These are phyloP conservation scores for Plasmodium ovale DNA, from an alignment of 169 alveolate genomes.

Conservation along the genomic window DNA sequence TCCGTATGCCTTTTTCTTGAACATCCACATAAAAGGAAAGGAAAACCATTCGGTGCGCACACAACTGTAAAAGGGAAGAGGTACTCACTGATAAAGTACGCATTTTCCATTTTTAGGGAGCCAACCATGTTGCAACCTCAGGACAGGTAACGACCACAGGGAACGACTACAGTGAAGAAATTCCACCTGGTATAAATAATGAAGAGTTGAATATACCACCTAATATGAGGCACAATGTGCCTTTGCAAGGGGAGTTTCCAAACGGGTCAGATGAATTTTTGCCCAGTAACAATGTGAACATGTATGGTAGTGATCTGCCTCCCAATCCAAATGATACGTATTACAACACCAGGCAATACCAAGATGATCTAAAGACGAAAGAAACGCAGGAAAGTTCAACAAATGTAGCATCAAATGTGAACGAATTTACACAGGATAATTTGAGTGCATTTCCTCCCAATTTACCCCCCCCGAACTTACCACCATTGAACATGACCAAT, in stretches of 20 bases:
- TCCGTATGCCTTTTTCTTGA: no score
- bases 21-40: no score
- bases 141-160: neutral
- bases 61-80: no score
- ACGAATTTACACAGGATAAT: neutral
- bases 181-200: neutral
- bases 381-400: slow-evolving; percentile 14
- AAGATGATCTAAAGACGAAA: neutral
- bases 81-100: no score
- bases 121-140: neutral
- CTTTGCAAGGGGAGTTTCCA: neutral
- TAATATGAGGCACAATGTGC: neutral
- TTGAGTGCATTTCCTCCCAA: no score
- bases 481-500: neutral
- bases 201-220: neutral
- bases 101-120: slow-evolving; percentile 6
- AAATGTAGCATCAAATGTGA: neutral
- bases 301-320: neutral
- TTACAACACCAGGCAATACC: slow-evolving; percentile 10
- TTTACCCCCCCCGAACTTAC: neutral
- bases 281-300: neutral
- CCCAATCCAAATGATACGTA: neutral
- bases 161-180: neutral
- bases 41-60: no score
- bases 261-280: neutral